phyloP scores from a whole-genome alignment of 306 rosid genomes.

The Rubus parviflorus region DNA sequence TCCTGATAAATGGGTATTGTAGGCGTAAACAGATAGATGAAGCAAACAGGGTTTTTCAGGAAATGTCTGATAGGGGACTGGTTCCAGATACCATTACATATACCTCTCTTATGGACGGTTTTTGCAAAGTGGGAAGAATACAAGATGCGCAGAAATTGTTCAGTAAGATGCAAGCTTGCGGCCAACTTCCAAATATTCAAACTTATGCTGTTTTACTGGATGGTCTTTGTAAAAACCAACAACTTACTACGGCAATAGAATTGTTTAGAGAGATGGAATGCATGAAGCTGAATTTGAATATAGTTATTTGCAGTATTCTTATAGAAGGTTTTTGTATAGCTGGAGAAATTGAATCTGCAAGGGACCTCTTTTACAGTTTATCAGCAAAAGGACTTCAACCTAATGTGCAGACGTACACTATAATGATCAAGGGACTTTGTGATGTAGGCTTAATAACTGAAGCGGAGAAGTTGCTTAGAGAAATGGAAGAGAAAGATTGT shows the following conservation, averaged over 20 bases:
- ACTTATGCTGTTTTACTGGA: neutral
- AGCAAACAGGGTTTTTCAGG: too few species aligned
- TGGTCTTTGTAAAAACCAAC: neutral
- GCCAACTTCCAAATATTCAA: neutral
- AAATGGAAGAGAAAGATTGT: too few species aligned
- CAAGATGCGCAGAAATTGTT: slow-evolving; percentile 32
- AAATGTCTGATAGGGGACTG: neutral
- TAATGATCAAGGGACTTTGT: too few species aligned
- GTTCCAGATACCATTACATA: slow-evolving; percentile 17
- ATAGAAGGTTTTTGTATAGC: neutral
- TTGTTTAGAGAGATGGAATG: neutral
- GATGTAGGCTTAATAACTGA: too few species aligned
- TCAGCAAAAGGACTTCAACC: too few species aligned
- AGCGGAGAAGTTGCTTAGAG: too few species aligned
- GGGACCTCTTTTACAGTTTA: neutral
- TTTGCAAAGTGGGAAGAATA: neutral
- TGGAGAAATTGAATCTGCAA: neutral
- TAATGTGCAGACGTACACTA: too few species aligned
- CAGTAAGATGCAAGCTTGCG: neutral
- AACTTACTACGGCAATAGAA: neutral
- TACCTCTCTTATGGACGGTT: slow-evolving; percentile 18
- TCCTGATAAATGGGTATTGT: too few species aligned
- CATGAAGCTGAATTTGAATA: neutral
- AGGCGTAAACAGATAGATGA: too few species aligned
- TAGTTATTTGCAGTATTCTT: neutral